These are phyloP conservation scores for Erythrophleum fordii DNA, from an alignment of 306 rosid species.

Conservation along the genomic window DNA sequence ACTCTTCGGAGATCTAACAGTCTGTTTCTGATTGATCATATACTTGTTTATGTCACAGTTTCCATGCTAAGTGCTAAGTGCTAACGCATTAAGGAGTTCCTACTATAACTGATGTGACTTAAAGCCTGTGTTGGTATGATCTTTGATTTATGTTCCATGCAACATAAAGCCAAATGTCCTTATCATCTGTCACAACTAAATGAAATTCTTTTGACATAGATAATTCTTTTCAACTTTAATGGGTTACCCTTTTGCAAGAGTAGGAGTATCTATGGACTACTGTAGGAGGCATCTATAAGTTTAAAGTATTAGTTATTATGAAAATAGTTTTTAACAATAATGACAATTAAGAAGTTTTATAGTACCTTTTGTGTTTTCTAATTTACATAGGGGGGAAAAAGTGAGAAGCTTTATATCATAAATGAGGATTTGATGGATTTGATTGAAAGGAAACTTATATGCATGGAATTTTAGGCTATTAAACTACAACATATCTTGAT, in stretches of 20 bases:
- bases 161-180: not conserved
- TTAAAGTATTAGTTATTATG: slow-evolving; percentile 12
- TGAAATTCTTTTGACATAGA: not conserved
- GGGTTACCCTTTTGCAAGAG: slow-evolving; percentile 18
- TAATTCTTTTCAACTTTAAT: not conserved
- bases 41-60: not conserved
- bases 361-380: not conserved
- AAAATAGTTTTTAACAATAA: not conserved
- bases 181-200: not conserved
- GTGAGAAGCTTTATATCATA: not conserved
- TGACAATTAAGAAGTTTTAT: not conserved
- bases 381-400: not conserved
- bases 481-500: not conserved
- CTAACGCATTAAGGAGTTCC: not conserved
- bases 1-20: too few species aligned
- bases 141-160: not conserved
- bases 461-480: not conserved
- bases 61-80: not conserved
- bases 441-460: not conserved
- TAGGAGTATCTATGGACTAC: not conserved
- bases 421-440: not conserved
- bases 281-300: not conserved
- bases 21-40: not conserved
- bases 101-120: slow-evolving; percentile 1
- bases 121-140: not conserved